Evolutionary conservation across 2,329 filamentous ascomycete genomes (phyloP).

Genomic region (Chaetomium sp.): DNA sequence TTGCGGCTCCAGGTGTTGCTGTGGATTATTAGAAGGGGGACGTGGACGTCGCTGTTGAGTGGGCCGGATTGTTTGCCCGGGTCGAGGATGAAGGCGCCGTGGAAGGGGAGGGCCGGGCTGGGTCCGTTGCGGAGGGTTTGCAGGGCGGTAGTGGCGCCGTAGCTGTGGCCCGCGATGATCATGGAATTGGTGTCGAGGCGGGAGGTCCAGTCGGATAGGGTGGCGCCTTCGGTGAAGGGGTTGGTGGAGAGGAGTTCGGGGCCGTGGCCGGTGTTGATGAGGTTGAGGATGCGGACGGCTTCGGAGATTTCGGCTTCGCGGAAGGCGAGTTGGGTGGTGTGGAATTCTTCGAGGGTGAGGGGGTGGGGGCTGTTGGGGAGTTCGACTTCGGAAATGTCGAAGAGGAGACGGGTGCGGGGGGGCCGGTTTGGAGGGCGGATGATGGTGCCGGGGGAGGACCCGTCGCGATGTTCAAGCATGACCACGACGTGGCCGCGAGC

Average conservation of each 20-base stretch:
- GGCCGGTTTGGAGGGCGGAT: slow-evolving; percentile 29
- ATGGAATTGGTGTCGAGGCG: slow-evolving; percentile 50
- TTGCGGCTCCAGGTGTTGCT: slow-evolving; percentile 57
- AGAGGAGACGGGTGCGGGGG: slow-evolving; percentile 30
- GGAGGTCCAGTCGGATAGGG: slow-evolving; percentile 43
- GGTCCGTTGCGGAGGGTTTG: slow-evolving; percentile 50
- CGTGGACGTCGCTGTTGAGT: slow-evolving; percentile 51
- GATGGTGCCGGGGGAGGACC: slow-evolving; percentile 41
- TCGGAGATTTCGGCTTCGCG: slow-evolving; percentile 46
- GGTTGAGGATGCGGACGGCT: slow-evolving; percentile 34
- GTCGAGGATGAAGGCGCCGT: slow-evolving; percentile 56
- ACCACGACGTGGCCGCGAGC: slow-evolving; percentile 44
- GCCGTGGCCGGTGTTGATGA: slow-evolving; percentile 36
- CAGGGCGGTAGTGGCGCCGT: slow-evolving; percentile 58
- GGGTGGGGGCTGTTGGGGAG: slow-evolving; percentile 22
- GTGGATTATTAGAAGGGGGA: slow-evolving; percentile 56
- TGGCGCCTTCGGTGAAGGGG: slow-evolving; percentile 40
- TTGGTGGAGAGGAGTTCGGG: slow-evolving; percentile 34
- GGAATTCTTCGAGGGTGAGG: slow-evolving; percentile 32
- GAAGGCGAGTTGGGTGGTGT: slow-evolving; percentile 42
- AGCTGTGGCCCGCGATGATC: slow-evolving; percentile 57
- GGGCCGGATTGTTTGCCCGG: slow-evolving; percentile 59
- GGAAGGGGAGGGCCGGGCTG: slow-evolving; percentile 38
- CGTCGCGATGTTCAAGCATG: slow-evolving; percentile 47
- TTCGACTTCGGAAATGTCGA: slow-evolving; percentile 34